Evolutionary conservation across 352 stramenopile genomes (phyloP), one percentile per base, ranked within the genome.

Genomic region (Pythium chondricola): DNA sequence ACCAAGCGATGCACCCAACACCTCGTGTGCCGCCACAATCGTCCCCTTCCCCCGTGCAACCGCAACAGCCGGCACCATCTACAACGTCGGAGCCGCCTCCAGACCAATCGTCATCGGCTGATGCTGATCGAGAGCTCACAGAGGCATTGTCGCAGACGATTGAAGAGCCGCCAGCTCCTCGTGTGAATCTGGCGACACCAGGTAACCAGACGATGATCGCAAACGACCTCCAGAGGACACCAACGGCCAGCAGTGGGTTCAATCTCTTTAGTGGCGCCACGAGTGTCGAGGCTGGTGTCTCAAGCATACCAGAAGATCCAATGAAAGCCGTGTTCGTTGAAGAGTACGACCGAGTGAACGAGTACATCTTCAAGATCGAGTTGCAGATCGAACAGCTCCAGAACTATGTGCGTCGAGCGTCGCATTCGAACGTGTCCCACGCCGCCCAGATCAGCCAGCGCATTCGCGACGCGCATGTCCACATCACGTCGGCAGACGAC

Each of bases 381-480:
- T n/a, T 29, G 6, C 42, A 48, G 33, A 30, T 60, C 17, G 31
- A 43, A 24, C n/a, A 43, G 16, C 38, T 69, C 30, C 55, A 37
- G 26, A 36, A 48, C 2, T 53, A 65, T 35, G 70, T 71, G 20
- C 62, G 63, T 18, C 26, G 48, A 6, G 68, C 65, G 49, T 74
- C 50, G 40, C 61, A 60, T 9, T 69, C 81, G 45, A 69, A 67
- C 56, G 67, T 85, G 30, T 57, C 52, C 20, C 65, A 70, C 24
- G 69, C 74, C 2, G 63, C 72, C 7, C 58, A 65, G 36, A 45
- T 85, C 13, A 77, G 73, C 53, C 37, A 65, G 21, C 61, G 65
- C 55, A 70, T 83, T 22, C 49, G 53, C 13, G 54, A 67, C 8
- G 65, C 77, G 31, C 52, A 53, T 16, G 33, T 27, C 11, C 46